Percentiles rank a stretch among this genome's conserved stretches.
phyloP scores from a whole-genome alignment of 139 green algal genomes.

The Chlamydomonas schloesseri region DNA sequence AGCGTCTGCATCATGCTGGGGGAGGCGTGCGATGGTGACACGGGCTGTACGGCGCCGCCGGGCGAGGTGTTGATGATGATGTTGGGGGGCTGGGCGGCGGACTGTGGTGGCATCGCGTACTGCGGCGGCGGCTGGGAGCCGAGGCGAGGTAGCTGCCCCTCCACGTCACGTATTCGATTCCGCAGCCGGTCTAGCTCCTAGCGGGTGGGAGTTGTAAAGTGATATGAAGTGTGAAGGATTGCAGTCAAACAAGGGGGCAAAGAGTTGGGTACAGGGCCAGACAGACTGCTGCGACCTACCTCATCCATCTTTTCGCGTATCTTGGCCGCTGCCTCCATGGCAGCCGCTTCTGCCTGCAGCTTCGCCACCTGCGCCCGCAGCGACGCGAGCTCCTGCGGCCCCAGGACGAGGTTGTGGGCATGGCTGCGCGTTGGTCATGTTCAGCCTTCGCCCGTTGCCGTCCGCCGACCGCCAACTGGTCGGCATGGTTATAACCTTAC shows the following conservation, averaged over 20 bases:
- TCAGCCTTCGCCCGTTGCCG: too few relatives aligned
- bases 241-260: too few relatives aligned
- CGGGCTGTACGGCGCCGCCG: not conserved
- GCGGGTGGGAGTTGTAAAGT: not conserved
- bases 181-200: slow-evolving; percentile 51
- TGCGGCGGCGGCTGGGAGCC: not conserved
- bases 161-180: slow-evolving; percentile 44
- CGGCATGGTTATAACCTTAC: too few relatives aligned
- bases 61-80: slow-evolving; percentile 49
- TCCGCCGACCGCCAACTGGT: too few relatives aligned
- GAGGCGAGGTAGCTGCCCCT: slow-evolving; percentile 12
- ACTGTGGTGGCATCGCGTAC: not conserved
- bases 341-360: slow-evolving; percentile 23
- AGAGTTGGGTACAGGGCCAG: too few relatives aligned
- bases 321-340: not conserved
- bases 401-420: too few relatives aligned
- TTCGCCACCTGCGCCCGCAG: slow-evolving; percentile 8
- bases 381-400: slow-evolving; percentile 18
- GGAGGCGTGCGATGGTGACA: not conserved
- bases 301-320: slow-evolving; percentile 44
- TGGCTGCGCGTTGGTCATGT: too few relatives aligned
- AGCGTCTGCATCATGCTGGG: too few relatives aligned
- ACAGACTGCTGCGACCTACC: not conserved
- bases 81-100: slow-evolving; percentile 13
- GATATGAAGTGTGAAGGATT: too few relatives aligned